Conservation (phyloP, 2,329 filamentous ascomycete genomes). For the Ilyonectria destructans region DNA sequence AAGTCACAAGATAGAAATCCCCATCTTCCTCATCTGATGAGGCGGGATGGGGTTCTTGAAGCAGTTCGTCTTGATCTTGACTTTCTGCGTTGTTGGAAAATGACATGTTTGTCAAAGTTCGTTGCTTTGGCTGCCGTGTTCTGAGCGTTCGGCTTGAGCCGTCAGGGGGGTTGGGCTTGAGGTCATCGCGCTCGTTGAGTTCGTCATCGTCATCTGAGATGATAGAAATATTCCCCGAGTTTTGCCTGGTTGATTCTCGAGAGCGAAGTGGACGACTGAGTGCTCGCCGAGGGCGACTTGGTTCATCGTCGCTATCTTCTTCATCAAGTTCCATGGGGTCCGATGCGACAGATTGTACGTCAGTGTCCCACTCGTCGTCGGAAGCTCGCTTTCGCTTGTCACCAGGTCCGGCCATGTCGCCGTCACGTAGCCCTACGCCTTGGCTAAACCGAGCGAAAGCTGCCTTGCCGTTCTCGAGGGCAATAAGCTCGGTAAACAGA, state of each 20-base stretch:
- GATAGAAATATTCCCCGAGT: constrained; percentile 29
- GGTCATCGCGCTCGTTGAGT: constrained; percentile 38
- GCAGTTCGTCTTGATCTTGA: constrained; percentile 54
- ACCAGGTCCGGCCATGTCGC: constrained; percentile 34
- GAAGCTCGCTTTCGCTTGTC: constrained; percentile 53
- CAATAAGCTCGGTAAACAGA: constrained; percentile 49
- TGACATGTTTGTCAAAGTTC: constrained; percentile 45
- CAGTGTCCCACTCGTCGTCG: constrained; percentile 52
- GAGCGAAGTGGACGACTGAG: constrained; percentile 45
- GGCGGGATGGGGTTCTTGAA: constrained; percentile 46
- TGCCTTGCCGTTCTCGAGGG: constrained; percentile 52
- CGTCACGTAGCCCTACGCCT: constrained; percentile 29
- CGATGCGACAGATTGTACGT: constrained; percentile 41
- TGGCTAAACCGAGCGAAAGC: constrained; percentile 49
- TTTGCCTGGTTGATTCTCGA: constrained; percentile 42
- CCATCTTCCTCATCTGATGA: constrained; percentile 55
- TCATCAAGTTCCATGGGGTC: constrained; percentile 50
- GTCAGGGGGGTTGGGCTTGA: constrained; percentile 23
- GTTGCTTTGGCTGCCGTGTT: constrained; percentile 47
- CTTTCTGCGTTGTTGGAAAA: constrained; percentile 43
- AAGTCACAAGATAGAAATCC: constrained; percentile 56
- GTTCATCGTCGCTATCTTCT: constrained; percentile 43
- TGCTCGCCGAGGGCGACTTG: constrained; percentile 25
- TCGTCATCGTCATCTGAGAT: constrained; percentile 41
- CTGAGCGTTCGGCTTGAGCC: constrained; percentile 44